Evolutionary conservation across 352 stramenopile species (phyloP).

Genomic region (Phytophthora syringae): DNA sequence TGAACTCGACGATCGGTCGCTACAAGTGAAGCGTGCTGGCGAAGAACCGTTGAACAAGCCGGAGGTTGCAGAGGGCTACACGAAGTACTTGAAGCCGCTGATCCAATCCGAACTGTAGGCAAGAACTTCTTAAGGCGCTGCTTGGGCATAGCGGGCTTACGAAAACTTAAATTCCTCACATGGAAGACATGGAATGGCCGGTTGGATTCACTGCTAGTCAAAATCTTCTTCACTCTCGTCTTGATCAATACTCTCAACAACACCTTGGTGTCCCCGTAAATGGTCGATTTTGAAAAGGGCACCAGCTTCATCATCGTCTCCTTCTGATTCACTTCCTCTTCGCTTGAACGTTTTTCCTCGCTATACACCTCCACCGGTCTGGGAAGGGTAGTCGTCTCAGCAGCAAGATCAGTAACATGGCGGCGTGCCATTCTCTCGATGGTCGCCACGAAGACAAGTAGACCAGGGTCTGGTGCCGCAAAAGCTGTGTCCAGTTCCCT

Average conservation of each 20-base stretch:
- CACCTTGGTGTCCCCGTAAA: neutral
- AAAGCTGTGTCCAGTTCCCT: conserved; percentile 18
- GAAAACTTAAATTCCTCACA: too few species aligned
- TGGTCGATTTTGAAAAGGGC: neutral
- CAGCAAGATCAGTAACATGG: conserved; percentile 28
- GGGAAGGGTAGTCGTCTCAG: conserved; percentile 19
- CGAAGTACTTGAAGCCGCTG: too few species aligned
- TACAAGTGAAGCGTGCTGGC: neutral
- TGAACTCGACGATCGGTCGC: neutral
- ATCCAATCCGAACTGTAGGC: neutral
- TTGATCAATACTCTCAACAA: neutral
- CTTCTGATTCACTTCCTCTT: conserved; percentile 4
- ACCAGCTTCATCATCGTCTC: neutral
- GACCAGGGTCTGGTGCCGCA: conserved; percentile 7
- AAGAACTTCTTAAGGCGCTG: too few species aligned
- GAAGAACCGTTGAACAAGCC: too few species aligned
- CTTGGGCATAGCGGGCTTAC: too few species aligned
- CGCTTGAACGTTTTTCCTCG: conserved; percentile 3
- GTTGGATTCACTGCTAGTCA: neutral
- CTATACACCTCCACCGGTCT: conserved; percentile 10
- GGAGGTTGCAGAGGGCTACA: too few species aligned
- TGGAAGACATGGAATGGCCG: too few species aligned
- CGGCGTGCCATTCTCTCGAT: conserved; percentile 23
- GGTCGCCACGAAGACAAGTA: conserved; percentile 22
- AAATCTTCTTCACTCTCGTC: neutral